Base-by-base conservation (phyloP, 1,284 basidiomycete species). In the Volvariella surrecta region DNA sequence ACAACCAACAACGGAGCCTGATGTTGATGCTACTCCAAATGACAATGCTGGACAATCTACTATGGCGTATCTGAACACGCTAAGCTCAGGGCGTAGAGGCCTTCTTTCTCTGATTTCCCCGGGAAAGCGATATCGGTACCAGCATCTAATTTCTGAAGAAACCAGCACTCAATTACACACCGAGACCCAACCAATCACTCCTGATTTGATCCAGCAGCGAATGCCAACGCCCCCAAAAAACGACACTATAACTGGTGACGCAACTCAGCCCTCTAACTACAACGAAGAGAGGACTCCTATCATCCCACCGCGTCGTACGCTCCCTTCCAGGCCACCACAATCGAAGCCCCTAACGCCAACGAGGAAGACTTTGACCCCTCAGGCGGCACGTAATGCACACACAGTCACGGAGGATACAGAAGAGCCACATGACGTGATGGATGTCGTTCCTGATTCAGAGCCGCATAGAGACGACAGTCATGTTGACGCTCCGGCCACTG, bases 371-470 rank as follows among this genome's bases (percentile, higher is more conserved):
- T n/a, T n/a, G n/a, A 28, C 24, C 11, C 24, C 24, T 28, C 24
- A 28, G 11, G 6, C 24, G 6, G 11, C 24, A 9, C 37, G 16
- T 10, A 13, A 18, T 6, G 10, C 18, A n/a, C 37, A 22, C 4
- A 34, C 24, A 17, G 43, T 16, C 37, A 44, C 16, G 18, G 20
- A 17, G 21, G 32, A 21, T 7, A 18, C 11, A 13, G 16, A n/a
- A 37, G 18, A 20, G 4, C 22, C 18, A 17, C 42, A 4, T 37
- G 61, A 64, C 42, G 45, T 48, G 3, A 60, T 64, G 52, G 71
- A 72, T 38, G 42, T 78, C 42, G 62, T 82, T 15, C 76, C 78
- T 3, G 79, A 80, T 52, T 80, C 75, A 4, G 76, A 79, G 45
- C 71, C 74, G 32, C 46, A 51, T 8, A 55, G 52, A 11, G 54